Base-by-base conservation (phyloP, 2,329 filamentous ascomycete genomes). In the Aspergillus novofumigatus region DNA sequence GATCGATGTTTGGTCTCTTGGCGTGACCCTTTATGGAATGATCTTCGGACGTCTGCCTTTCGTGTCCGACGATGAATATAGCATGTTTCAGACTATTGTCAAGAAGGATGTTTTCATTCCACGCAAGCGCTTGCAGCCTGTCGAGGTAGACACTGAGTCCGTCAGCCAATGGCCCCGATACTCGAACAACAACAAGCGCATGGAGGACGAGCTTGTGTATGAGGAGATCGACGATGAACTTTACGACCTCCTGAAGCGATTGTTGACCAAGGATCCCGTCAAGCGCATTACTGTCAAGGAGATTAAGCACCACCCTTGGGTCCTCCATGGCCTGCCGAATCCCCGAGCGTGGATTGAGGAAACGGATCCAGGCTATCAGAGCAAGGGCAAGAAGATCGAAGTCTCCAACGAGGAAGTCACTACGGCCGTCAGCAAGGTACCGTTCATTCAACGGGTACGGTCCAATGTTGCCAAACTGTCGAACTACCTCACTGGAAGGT, bases 1-100 rank as follows among this genome's bases (percentile, higher is more conserved):
- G 66, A 96, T 99, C 64, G 94, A 99, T 69, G 88, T 99, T 17
- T 99, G 94, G 94, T 96, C 94, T 10, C 81, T 99, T 23, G 94
- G 94, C 23, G 91, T 99, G 21, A 99, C 94, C 0, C 83, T 99
- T 2, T 99, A 97, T 75, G 96, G 93, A 69, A 86, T 99, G 72
- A 86, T 99, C 55, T 99, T 89, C 71, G 94, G 92, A 14, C 90
- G 94, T 53, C 90, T 97, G 44, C 94, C 94, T 0, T 99, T 97
- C 70, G 83, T 95, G 65, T 92, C 92, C 51, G 88, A 94, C 69
- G 92, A 95, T 65, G 91, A 96, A 67, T 97, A 89, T 72, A 89
- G 90, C 59, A 88, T 99, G 78, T 97, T 97, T 78, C 86, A 87
- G 62, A 89, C 89, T 62, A 97, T 99, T 64, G 92, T 92, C 17